These are phyloP conservation scores for Penicillium corylophilum DNA, from an alignment of 2,329 filamentous ascomycete genomes.

Conservation along the genomic window DNA sequence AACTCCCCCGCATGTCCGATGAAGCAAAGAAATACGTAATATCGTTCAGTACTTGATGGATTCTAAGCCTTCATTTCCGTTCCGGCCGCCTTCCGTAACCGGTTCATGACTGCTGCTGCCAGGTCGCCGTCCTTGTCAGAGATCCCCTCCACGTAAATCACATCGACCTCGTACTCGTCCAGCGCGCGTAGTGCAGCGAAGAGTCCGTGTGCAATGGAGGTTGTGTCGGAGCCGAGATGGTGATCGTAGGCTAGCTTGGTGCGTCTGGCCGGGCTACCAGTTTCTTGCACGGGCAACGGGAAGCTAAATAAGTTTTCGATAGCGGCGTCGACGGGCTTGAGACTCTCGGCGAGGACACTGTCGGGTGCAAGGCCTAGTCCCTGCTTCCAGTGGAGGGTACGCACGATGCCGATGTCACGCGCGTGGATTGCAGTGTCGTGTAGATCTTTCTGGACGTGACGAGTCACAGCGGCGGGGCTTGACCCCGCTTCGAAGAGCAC, in stretches of 20 bases:
- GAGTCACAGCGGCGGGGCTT: constrained; percentile 25
- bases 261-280: constrained; percentile 14
- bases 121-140: constrained; percentile 69
- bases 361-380: constrained; percentile 29
- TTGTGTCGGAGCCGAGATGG: constrained; percentile 67
- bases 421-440: constrained; percentile 29
- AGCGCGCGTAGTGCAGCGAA: constrained; percentile 86
- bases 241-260: constrained; percentile 62
- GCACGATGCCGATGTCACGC: constrained; percentile 40
- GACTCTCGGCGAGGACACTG: constrained; percentile 21
- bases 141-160: constrained; percentile 90
- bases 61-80: constrained; percentile 52
- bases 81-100: constrained; percentile 72
- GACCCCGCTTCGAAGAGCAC: constrained; percentile 70
- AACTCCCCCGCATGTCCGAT: background rate
- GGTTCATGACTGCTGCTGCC: constrained; percentile 83
- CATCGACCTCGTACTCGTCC: constrained; percentile 73
- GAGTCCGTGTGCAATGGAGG: constrained; percentile 77
- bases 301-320: constrained; percentile 30
- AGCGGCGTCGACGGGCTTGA: constrained; percentile 24
- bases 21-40: constrained; percentile 6
- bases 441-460: constrained; percentile 36
- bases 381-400: constrained; percentile 38
- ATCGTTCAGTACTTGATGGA: background rate
- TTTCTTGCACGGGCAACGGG: constrained; percentile 26